Conservation (phyloP, 129 eudicot species). For the Gnaphalium uliginosum region DNA sequence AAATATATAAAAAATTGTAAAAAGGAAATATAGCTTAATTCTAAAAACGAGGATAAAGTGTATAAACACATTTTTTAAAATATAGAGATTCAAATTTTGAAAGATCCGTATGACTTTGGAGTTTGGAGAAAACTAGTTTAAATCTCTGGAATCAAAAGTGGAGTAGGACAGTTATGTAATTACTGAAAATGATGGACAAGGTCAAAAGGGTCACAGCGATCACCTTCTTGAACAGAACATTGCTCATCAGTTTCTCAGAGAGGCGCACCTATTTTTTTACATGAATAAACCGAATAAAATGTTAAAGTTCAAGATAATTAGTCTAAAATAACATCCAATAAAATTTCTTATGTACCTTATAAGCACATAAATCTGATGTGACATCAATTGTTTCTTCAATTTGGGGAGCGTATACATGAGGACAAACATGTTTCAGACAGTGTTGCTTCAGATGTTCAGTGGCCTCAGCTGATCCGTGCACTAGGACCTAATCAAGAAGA, state of each 20-base stretch:
- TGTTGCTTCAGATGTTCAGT: conserved; percentile 98
- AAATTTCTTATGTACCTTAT: conserved; percentile 52
- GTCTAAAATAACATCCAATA: background rate
- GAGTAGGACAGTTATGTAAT: background rate
- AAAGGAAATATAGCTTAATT: background rate
- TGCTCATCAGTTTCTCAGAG: conserved; percentile 96
- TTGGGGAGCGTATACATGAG: conserved; percentile 93
- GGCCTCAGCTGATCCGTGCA: conserved; percentile 99
- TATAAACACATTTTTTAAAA: background rate
- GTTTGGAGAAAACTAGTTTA: conserved; percentile 9
- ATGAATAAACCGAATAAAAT: conserved; percentile 20
- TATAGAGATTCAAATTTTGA: background rate
- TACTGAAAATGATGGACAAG: background rate
- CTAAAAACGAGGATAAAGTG: background rate
- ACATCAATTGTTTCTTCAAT: conserved; percentile 94
- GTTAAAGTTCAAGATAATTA: background rate
- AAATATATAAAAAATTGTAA: background rate
- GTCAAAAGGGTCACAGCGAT: background rate
- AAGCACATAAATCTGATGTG: conserved; percentile 97
- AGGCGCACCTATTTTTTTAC: conserved; percentile 71
- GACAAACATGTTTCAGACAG: conserved; percentile 84
- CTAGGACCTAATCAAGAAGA: conserved; percentile 65
- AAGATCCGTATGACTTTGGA: background rate
- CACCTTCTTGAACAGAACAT: conserved; percentile 92
- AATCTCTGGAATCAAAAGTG: background rate